Conservation (phyloP, 2,329 filamentous ascomycete species). For the Pyrenochaeta sp. region DNA sequence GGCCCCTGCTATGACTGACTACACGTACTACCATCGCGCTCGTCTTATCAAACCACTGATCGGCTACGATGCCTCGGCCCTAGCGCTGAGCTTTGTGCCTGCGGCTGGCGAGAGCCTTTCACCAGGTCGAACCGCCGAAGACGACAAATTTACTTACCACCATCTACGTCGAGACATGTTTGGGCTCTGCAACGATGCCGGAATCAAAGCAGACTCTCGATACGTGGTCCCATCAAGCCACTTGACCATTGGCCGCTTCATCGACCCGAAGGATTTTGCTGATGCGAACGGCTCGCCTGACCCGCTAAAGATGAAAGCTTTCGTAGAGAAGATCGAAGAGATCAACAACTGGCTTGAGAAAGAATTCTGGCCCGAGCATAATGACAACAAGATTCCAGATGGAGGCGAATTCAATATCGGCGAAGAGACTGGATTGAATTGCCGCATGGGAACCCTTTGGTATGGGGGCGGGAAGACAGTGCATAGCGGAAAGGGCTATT, state of each 20-base stretch:
- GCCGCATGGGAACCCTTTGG: constrained; percentile 79
- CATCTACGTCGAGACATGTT: constrained; percentile 86
- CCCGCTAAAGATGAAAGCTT: constrained; percentile 65
- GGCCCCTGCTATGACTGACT: constrained; percentile 69
- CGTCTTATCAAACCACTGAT: constrained; percentile 83
- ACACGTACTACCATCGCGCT: constrained; percentile 72
- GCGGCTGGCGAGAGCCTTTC: constrained; percentile 68
- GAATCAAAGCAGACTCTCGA: constrained; percentile 76
- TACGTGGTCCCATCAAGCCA: constrained; percentile 92
- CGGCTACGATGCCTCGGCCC: constrained; percentile 83
- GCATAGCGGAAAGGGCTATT: constrained; percentile 60
- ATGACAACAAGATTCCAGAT: constrained; percentile 51
- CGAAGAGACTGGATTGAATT: constrained; percentile 81
- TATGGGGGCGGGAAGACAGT: constrained; percentile 76
- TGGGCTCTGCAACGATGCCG: constrained; percentile 65
- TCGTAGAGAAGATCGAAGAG: constrained; percentile 75
- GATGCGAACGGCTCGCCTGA: constrained; percentile 54
- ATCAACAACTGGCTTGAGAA: constrained; percentile 78
- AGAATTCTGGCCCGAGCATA: constrained; percentile 71
- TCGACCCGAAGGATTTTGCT: constrained; percentile 68
- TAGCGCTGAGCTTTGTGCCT: constrained; percentile 88
- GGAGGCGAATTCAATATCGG: constrained; percentile 87
- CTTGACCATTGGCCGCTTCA: constrained; percentile 84
- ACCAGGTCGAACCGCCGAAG: constrained; percentile 49
- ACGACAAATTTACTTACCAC: constrained; percentile 84